Conservation (phyloP, 352 stramenopile species). For the Aphanomyces euteiches region DNA sequence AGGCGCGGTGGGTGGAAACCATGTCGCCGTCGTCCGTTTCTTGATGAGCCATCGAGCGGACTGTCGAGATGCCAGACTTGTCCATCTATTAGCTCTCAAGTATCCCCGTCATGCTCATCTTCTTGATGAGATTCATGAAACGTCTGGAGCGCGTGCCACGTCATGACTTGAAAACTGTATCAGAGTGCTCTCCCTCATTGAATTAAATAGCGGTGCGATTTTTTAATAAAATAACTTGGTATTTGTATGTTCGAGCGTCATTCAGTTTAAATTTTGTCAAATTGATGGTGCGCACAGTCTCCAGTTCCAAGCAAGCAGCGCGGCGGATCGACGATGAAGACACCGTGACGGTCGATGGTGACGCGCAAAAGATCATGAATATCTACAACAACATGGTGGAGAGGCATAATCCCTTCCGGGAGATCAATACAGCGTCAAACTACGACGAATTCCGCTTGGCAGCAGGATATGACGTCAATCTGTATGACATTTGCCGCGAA, state of each 20-base stretch:
- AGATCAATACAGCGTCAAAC: slow-evolving; percentile 1
- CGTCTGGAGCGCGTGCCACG: not conserved
- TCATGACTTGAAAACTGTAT: not conserved
- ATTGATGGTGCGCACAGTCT: not conserved
- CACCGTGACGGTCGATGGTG: not conserved
- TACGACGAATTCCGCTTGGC: slow-evolving; percentile 16
- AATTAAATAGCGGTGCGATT: not conserved
- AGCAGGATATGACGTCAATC: slow-evolving; percentile 15
- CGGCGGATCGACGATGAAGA: not conserved
- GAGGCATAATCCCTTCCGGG: slow-evolving; percentile 12
- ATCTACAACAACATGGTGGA: slow-evolving; percentile 19
- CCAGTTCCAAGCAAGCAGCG: not conserved
- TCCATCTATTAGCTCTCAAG: not conserved
- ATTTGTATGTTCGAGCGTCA: not conserved
- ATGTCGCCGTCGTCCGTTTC: not conserved
- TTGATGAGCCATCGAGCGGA: not conserved
- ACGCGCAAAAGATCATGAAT: slow-evolving; percentile 7
- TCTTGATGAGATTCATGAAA: not conserved
- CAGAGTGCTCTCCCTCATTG: not conserved
- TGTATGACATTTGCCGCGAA: slow-evolving; percentile 25
- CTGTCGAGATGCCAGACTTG: not conserved
- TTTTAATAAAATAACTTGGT: not conserved
- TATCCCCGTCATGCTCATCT: not conserved
- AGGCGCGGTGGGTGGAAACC: not conserved
- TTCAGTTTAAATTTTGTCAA: not conserved